Conservation (phyloP, 2,329 filamentous ascomycete species). For the Pseudonectria buxi region DNA sequence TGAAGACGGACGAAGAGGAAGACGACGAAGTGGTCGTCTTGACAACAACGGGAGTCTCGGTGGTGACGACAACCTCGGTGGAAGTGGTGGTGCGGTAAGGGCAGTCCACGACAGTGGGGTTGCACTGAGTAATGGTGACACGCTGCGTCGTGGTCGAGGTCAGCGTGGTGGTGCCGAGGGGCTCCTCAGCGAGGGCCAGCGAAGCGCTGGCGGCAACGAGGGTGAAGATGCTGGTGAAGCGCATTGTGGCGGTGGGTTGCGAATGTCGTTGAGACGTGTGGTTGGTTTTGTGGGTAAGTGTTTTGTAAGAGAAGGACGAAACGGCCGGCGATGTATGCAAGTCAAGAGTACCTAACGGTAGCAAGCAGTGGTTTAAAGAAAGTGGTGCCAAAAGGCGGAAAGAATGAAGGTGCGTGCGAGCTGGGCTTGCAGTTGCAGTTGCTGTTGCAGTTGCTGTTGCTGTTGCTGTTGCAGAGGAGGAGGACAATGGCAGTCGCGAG, state of each 20-base stretch:
- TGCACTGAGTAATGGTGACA: conserved; percentile 42
- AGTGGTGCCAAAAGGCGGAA: no score
- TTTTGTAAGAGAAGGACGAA: no score
- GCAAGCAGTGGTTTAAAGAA: no score
- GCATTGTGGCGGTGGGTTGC: conserved; percentile 33
- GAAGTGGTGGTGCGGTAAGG: conserved; percentile 26
- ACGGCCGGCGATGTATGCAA: no score
- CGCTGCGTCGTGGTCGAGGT: conserved; percentile 40
- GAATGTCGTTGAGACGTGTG: conserved; percentile 1
- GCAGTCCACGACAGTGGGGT: conserved; percentile 38
- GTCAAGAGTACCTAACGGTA: no score
- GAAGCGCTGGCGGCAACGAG: conserved; percentile 36
- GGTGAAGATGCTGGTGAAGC: conserved; percentile 36
- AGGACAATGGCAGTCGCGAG: conserved; percentile 1
- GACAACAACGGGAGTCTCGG: conserved; percentile 16
- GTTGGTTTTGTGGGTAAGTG: no score
- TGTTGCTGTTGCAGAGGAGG: no score
- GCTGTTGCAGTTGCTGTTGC: no score
- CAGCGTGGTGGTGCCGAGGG: conserved; percentile 30
- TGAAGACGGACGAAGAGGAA: conserved; percentile 7
- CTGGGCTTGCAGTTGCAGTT: no score
- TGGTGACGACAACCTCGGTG: conserved; percentile 10
- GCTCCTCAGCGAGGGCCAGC: conserved; percentile 25
- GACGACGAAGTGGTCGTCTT: conserved; percentile 17
- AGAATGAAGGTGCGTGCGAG: no score